Evolutionary conservation across 805 yeast species (phyloP).

Genomic region (Metschnikowia santaceciliae): DNA sequence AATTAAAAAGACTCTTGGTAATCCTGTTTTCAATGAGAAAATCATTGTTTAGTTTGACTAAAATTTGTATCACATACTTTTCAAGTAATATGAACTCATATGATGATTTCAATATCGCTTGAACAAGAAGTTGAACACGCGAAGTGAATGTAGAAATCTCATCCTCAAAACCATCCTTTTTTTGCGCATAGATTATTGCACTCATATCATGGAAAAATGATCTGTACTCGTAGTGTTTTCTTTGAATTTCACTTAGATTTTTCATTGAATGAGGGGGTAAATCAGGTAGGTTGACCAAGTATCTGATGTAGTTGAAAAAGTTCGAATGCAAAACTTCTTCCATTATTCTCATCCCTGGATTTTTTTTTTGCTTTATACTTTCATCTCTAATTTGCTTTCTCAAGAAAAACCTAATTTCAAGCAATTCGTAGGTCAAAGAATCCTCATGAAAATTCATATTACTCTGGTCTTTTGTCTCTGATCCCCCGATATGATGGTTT

Average conservation of each 20-base stretch:
- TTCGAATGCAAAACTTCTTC: constrained; percentile 40
- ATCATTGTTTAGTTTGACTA: constrained; percentile 31
- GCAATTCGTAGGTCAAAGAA: constrained; percentile 27
- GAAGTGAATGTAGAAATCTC: constrained; percentile 15
- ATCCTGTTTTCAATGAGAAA: constrained; percentile 27
- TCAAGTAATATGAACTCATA: constrained; percentile 39
- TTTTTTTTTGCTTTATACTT: not conserved
- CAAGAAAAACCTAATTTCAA: constrained; percentile 25
- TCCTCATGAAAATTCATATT: constrained; percentile 20
- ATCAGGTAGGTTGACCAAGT: constrained; percentile 29
- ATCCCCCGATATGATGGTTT: not conserved
- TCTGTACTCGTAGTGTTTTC: constrained; percentile 28
- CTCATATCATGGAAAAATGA: constrained; percentile 24
- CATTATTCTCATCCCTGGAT: constrained; percentile 12
- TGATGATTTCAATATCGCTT: constrained; percentile 30
- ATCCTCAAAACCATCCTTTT: constrained; percentile 28
- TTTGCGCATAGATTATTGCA: constrained; percentile 23
- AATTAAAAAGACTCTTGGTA: constrained; percentile 21
- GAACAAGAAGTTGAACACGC: constrained; percentile 23
- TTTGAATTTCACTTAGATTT: constrained; percentile 19
- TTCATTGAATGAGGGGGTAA: constrained; percentile 10
- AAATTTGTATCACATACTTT: constrained; percentile 35
- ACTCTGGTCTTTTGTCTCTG: not conserved
- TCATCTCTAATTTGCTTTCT: constrained; percentile 21
- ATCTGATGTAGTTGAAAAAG: constrained; percentile 35